Evolutionary conservation across 306 rosid species (phyloP).

Genomic region (Dryas drummondii): DNA sequence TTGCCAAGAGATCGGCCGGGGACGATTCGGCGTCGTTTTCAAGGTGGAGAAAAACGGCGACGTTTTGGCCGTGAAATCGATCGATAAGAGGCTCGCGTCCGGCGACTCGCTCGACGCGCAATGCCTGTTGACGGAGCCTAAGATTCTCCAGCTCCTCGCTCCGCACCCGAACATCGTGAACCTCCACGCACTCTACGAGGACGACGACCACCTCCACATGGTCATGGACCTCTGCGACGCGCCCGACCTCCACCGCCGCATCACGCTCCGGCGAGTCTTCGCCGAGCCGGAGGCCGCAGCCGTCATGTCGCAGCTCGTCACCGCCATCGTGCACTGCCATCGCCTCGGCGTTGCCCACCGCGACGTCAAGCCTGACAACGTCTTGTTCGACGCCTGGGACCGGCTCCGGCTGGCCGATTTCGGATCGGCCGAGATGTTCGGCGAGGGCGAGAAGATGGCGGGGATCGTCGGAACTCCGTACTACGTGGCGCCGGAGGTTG

Average conservation of each 20-base stretch:
- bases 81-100: constrained; percentile 43
- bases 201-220: constrained; percentile 53
- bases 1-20: constrained; percentile 59
- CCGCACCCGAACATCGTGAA: constrained; percentile 54
- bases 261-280: constrained; percentile 12
- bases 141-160: constrained; percentile 44
- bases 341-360: constrained; percentile 64
- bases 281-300: constrained; percentile 47
- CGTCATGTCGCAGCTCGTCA: constrained; percentile 49
- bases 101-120: constrained; percentile 59
- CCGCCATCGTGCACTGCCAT: constrained; percentile 61
- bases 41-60: constrained; percentile 30
- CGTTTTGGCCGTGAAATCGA: constrained; percentile 52
- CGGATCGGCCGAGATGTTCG: constrained; percentile 63
- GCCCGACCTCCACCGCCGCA: constrained; percentile 43
- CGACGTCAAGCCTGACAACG: constrained; percentile 69
- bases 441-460: constrained; percentile 43
- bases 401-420: constrained; percentile 50
- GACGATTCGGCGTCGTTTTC: constrained; percentile 67
- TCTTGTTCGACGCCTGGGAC: constrained; percentile 42
- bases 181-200: constrained; percentile 52
- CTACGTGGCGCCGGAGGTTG: constrained; percentile 74
- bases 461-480: constrained; percentile 71
- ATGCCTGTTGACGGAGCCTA: constrained; percentile 57
- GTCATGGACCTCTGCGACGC: constrained; percentile 57